A percentile compares a stretch with the other conserved stretches of the same genome.
phyloP scores from a whole-genome alignment of 805 yeast species.

The Metschnikowia dekortorum region DNA sequence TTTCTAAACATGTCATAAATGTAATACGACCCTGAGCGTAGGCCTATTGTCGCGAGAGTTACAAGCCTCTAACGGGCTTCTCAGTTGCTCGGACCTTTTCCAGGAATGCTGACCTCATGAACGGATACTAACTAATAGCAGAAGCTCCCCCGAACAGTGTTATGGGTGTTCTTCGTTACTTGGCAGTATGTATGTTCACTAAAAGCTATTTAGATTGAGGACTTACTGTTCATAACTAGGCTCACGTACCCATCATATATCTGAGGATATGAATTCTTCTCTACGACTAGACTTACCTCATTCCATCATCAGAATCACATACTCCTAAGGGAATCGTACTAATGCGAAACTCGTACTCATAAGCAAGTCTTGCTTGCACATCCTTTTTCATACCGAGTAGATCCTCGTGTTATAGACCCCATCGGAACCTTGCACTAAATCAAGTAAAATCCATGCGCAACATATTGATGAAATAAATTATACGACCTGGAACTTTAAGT shows the following conservation, averaged over 20 bases:
- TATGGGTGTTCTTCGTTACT: background rate
- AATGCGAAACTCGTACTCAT: too few relatives aligned
- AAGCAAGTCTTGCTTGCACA: background rate
- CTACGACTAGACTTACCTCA: too few relatives aligned
- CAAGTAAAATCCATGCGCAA: background rate
- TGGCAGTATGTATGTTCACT: background rate
- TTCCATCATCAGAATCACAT: too few relatives aligned
- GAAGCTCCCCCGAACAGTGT: background rate
- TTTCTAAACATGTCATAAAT: too few relatives aligned
- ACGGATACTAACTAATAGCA: background rate
- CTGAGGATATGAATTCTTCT: too few relatives aligned
- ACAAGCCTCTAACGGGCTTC: background rate
- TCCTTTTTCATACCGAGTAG: background rate
- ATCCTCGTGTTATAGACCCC: background rate
- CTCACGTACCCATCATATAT: too few relatives aligned
- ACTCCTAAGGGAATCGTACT: too few relatives aligned
- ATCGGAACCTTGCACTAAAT: background rate
- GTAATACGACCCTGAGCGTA: background rate
- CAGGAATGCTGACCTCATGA: background rate
- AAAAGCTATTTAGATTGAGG: too few relatives aligned
- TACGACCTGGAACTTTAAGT: too few relatives aligned
- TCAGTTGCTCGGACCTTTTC: background rate
- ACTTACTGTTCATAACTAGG: too few relatives aligned
- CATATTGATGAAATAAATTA: background rate
- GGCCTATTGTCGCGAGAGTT: background rate